Conservation (phyloP, 2,329 filamentous ascomycete genomes). For the Pseudogymnoascus sp. region DNA sequence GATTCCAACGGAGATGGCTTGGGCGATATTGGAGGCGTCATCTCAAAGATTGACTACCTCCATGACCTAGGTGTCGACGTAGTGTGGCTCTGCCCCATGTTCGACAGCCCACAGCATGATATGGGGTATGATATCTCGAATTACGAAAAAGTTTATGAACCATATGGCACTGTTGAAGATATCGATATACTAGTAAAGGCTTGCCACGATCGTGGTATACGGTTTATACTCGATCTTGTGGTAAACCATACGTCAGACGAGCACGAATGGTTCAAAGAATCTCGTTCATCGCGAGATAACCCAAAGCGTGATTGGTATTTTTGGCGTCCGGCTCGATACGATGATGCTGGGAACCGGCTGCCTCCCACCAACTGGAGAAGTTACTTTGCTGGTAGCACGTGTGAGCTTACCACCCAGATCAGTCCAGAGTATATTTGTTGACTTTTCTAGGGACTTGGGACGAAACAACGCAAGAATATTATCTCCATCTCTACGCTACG, state of each 20-base stretch:
- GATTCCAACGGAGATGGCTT: slow-evolving; percentile 51
- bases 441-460: slow-evolving; percentile 41
- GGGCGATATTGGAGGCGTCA: slow-evolving; percentile 54
- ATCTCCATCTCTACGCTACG: slow-evolving; percentile 65
- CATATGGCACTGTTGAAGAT: slow-evolving; percentile 59
- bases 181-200: slow-evolving; percentile 53
- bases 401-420: slow-evolving; percentile 36
- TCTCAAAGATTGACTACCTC: slow-evolving; percentile 53
- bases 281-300: slow-evolving; percentile 39
- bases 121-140: slow-evolving; percentile 65
- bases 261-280: slow-evolving; percentile 56
- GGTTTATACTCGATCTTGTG: slow-evolving; percentile 65
- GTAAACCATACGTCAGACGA: slow-evolving; percentile 70
- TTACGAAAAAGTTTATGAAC: slow-evolving; percentile 55
- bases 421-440: slow-evolving; percentile 9
- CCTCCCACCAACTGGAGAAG: slow-evolving; percentile 68
- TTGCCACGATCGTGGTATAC: slow-evolving; percentile 56
- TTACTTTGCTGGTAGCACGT: slow-evolving; percentile 53
- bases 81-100: slow-evolving; percentile 60
- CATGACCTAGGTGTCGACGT: slow-evolving; percentile 52
- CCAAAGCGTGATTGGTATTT: slow-evolving; percentile 56
- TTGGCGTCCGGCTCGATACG: slow-evolving; percentile 50
- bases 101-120: slow-evolving; percentile 54
- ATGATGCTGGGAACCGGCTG: slow-evolving; percentile 48
- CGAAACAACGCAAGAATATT: slow-evolving; percentile 62